Evolutionary conservation across 345 rosid species (phyloP).

Genomic region (Gynandropsis gynandra): DNA sequence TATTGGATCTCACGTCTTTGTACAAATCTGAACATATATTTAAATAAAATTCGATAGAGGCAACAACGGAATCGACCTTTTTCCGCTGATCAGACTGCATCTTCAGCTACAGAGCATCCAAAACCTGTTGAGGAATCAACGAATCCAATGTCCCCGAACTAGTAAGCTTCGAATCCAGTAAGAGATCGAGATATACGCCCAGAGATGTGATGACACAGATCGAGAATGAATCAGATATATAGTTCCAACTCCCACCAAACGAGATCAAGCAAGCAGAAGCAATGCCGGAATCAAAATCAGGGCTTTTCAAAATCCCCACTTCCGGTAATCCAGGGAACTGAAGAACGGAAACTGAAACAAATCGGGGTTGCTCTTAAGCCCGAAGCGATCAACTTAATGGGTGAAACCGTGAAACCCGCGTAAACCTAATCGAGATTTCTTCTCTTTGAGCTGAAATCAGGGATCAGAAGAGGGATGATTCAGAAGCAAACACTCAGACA

Average conservation of each 20-base stretch:
- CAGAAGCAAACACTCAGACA: too few relatives aligned
- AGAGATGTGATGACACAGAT: conserved; percentile 1
- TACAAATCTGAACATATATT: background rate
- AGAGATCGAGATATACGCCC: too few relatives aligned
- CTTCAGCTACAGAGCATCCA: conserved; percentile 49
- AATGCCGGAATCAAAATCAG: conserved; percentile 16
- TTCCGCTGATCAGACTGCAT: conserved; percentile 92
- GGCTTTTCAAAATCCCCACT: conserved; percentile 9
- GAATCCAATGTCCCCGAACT: background rate
- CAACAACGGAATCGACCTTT: conserved; percentile 42
- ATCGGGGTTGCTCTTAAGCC: background rate
- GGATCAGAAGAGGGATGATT: conserved; percentile 1
- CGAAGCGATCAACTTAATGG: background rate
- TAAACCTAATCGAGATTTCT: conserved; percentile 16
- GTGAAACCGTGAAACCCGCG: conserved; percentile 7
- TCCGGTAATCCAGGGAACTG: conserved; percentile 5
- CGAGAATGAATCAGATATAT: background rate
- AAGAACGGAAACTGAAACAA: background rate
- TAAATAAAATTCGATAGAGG: background rate
- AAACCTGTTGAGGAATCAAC: conserved; percentile 1
- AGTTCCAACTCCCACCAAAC: background rate
- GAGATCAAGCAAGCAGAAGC: conserved; percentile 2
- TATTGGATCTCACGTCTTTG: background rate
- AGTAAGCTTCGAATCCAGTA: conserved; percentile 13
- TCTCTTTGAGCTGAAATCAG: conserved; percentile 9